Evolutionary conservation across 2,329 filamentous ascomycete genomes (phyloP), one percentile per base, ranked within the genome.

Genomic region (Cryphonectria naterciae): DNA sequence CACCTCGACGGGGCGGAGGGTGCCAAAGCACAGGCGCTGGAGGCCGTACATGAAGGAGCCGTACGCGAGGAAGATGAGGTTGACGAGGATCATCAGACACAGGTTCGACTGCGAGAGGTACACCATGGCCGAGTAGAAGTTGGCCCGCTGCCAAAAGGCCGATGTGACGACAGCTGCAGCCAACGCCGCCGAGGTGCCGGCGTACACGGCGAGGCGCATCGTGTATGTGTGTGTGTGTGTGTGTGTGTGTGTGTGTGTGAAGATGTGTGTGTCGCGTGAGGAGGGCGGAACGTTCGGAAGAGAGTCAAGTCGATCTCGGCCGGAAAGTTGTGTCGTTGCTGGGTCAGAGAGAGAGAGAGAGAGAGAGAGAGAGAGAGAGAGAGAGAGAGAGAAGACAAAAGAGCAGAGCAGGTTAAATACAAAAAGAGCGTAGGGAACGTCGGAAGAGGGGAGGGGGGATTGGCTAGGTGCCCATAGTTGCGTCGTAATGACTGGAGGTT

Each of bases 91-190:
- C 89, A 98, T 93, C 68, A 98, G 85, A 79, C 95, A 98, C 77
- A 97, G 91, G 84, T 96, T 98, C 82, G 94, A 98, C 82, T 98
- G 95, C 56, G 95, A 93, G 66, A 99, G 89, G 82, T 98, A 97
- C 65, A 99, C 96, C 83, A 94, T 96, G 75, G 96, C 95, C 68
- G 95, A 97, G 84, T 99, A 99, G 86, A 98, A 99, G 83, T 99
- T 99, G 74, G 96, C 92, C 74, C 96, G 90, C 83, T 98, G 93
- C 79, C 96, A 92, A 82, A 98, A 95, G 73, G 96, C 95, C 79
- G 95, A 96, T 71, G 97, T 83, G 72, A 98, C 87, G 72, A 97
- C 94, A 77, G 90, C 89, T 75, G 89, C 92, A 77, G 95, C 95
- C 79, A 97, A 90, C 82, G 91, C 91, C 80, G 92, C 91, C 69